Percentiles rank a stretch among this genome's conserved stretches.
phyloP scores from a whole-genome alignment of 2,329 filamentous ascomycete species.

The Graphilbum sp. region DNA sequence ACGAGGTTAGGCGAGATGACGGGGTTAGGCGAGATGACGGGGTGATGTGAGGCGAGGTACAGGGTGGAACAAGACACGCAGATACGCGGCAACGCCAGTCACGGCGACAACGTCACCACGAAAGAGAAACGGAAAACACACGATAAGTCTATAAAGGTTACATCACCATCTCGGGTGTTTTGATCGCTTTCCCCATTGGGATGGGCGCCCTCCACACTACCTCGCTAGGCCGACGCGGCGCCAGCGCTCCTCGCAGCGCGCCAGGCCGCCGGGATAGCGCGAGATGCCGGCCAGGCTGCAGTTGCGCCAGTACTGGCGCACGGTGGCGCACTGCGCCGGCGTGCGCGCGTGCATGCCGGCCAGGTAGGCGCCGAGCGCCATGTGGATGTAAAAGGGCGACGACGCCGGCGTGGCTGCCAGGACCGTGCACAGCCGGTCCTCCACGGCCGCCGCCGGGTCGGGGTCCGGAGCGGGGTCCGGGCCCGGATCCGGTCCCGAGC shows the following conservation, averaged over 20 bases:
- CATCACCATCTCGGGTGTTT: not conserved
- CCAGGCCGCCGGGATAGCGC: slow-evolving; percentile 14
- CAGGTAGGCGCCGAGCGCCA: slow-evolving; percentile 21
- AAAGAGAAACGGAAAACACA: too few species aligned
- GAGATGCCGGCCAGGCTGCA: slow-evolving; percentile 21
- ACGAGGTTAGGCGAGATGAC: too few species aligned
- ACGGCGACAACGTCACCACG: too few species aligned
- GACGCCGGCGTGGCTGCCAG: slow-evolving; percentile 16
- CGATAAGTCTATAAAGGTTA: too few species aligned
- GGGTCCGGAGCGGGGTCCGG: not conserved
- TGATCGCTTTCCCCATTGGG: slow-evolving; percentile 6
- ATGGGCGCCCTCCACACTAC: not conserved
- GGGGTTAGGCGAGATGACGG: too few species aligned
- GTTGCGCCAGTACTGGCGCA: slow-evolving; percentile 21
- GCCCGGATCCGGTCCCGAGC: not conserved
- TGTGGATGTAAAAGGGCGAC: slow-evolving; percentile 22
- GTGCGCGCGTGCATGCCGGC: slow-evolving; percentile 19
- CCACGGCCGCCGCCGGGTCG: slow-evolving; percentile 9
- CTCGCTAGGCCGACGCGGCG: slow-evolving; percentile 1
- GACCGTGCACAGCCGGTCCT: slow-evolving; percentile 18
- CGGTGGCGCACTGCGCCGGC: slow-evolving; percentile 16
- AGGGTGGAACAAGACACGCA: too few species aligned
- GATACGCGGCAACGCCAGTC: too few species aligned
- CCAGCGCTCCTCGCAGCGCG: slow-evolving; percentile 7
- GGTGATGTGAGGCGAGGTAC: too few species aligned